Evolutionary conservation across 352 stramenopile species (phyloP).

Genomic region (Phytophthora pluvialis): DNA sequence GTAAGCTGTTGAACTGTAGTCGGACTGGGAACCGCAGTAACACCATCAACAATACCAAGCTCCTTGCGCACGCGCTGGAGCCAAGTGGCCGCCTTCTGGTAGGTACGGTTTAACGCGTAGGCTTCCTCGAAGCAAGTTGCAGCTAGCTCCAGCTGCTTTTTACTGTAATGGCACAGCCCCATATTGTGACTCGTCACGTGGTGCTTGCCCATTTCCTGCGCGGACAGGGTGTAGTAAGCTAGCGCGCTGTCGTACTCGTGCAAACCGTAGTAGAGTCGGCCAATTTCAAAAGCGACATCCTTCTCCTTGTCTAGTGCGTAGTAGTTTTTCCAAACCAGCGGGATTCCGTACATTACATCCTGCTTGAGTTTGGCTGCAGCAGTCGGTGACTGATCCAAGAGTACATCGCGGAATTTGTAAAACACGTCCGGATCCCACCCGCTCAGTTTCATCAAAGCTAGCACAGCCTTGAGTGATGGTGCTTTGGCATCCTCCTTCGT

Average conservation of each 20-base stretch:
- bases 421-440: conserved; percentile 95
- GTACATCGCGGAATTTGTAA: conserved; percentile 94
- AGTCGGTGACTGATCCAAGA: conserved; percentile 87
- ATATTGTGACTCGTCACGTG: conserved; percentile 97
- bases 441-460: conserved; percentile 92
- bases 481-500: conserved; percentile 84
- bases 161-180: conserved; percentile 94
- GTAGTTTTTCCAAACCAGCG: conserved; percentile 92
- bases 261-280: conserved; percentile 93
- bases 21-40: conserved; percentile 1
- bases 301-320: conserved; percentile 95
- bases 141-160: conserved; percentile 70
- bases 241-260: conserved; percentile 92
- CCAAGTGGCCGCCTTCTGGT: conserved; percentile 84
- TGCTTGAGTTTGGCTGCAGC: conserved; percentile 66
- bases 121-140: conserved; percentile 76
- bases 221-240: conserved; percentile 89
- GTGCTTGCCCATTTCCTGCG: conserved; percentile 92
- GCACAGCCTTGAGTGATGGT: conserved; percentile 85
- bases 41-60: conserved; percentile 34
- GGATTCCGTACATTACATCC: conserved; percentile 89
- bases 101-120: conserved; percentile 68
- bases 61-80: conserved; percentile 82
- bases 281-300: conserved; percentile 92
- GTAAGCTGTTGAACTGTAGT: conserved; percentile 16